phyloP scores from a whole-genome alignment of 495 filamentous ascomycete genomes.

The Venustampulla echinocandica region DNA sequence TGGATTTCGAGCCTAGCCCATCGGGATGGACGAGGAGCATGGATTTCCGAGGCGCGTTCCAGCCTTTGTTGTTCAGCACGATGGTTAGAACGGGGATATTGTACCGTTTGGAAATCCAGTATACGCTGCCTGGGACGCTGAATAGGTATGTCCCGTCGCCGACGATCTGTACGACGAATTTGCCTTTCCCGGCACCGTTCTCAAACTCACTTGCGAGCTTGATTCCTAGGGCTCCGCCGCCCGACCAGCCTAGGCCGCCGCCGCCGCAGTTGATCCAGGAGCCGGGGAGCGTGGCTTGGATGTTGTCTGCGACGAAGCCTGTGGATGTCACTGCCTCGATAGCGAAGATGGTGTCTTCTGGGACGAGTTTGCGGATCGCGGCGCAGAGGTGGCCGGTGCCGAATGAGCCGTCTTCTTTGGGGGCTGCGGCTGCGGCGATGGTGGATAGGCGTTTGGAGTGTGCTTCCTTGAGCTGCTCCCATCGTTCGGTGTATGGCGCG shows the following conservation, averaged over 20 bases:
- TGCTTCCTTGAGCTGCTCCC: constrained; percentile 48
- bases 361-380: constrained; percentile 54
- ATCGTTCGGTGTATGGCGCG: constrained; percentile 37
- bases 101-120: constrained; percentile 86
- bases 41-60: constrained; percentile 75
- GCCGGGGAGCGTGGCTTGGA: constrained; percentile 68
- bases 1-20: constrained; percentile 67
- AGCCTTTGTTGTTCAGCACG: constrained; percentile 89
- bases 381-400: constrained; percentile 62
- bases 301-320: constrained; percentile 65
- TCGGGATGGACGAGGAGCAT: constrained; percentile 75
- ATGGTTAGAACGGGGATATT: constrained; percentile 84
- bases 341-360: constrained; percentile 71
- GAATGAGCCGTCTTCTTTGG: constrained; percentile 55
- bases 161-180: constrained; percentile 88
- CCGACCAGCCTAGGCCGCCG: constrained; percentile 92
- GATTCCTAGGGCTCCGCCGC: constrained; percentile 78
- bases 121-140: constrained; percentile 78
- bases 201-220: constrained; percentile 70
- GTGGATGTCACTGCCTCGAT: constrained; percentile 88
- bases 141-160: constrained; percentile 92
- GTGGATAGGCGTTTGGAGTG: constrained; percentile 50
- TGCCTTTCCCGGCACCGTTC: constrained; percentile 51
- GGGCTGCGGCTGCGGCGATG: constrained; percentile 48
- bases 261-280: constrained; percentile 92